Evolutionary conservation across 805 yeast genomes (phyloP).

Genomic region (Starmerella stellata): DNA sequence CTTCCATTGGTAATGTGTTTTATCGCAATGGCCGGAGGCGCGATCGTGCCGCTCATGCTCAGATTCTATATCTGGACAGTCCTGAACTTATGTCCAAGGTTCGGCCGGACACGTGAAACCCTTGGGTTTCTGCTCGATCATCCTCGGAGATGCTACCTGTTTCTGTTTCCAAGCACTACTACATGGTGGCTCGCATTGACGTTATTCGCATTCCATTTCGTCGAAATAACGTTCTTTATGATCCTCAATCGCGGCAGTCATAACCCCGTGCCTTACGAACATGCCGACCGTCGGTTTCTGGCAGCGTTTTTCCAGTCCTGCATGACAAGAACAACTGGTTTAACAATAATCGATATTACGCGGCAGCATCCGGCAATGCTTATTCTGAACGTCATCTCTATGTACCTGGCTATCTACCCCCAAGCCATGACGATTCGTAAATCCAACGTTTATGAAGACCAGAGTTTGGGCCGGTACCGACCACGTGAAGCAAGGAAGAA

Average conservation of each 20-base stretch:
- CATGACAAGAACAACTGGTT: conserved; percentile 88
- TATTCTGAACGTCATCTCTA: conserved; percentile 86
- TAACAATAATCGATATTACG: conserved; percentile 52
- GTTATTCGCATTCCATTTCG: conserved; percentile 48
- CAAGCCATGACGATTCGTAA: conserved; percentile 90
- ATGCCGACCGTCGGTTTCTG: conserved; percentile 51
- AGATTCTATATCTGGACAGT: conserved; percentile 69
- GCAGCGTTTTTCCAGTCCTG: conserved; percentile 83
- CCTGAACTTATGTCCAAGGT: conserved; percentile 46
- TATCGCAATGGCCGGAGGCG: conserved; percentile 78
- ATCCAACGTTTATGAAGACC: conserved; percentile 96
- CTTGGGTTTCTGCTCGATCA: conserved; percentile 77
- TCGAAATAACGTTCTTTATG: conserved; percentile 66
- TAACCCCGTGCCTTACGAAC: conserved; percentile 32
- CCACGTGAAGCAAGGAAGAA: conserved; percentile 5
- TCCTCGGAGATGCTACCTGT: conserved; percentile 91
- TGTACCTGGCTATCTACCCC: conserved; percentile 94
- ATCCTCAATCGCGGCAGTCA: conserved; percentile 41
- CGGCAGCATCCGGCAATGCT: conserved; percentile 75
- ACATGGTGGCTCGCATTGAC: conserved; percentile 83
- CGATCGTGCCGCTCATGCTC: conserved; percentile 76
- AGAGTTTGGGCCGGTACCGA: conserved; percentile 74
- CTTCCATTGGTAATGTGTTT: conserved; percentile 44
- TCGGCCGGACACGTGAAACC: conserved; percentile 37
- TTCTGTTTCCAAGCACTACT: conserved; percentile 77